These are phyloP conservation scores for Irpex sp. DNA, from an alignment of 1,284 basidiomycete species.

Conservation along the genomic window DNA sequence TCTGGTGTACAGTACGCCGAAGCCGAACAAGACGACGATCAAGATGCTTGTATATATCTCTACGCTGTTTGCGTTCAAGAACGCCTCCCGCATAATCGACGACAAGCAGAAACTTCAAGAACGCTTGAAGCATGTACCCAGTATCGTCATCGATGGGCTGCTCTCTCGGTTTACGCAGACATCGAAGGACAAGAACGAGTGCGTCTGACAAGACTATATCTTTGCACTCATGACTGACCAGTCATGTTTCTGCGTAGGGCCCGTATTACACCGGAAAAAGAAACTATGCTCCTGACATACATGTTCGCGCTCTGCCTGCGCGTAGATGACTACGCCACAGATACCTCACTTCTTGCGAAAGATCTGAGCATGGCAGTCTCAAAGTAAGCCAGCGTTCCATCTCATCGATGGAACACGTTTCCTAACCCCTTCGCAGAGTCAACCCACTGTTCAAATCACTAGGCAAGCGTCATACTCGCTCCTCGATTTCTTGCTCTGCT, in stretches of 20 bases:
- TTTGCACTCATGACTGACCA: neutral
- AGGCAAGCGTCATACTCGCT: conserved; percentile 30
- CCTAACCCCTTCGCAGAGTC: conserved; percentile 30
- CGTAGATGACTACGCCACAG: conserved; percentile 72
- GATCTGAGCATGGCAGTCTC: conserved; percentile 65
- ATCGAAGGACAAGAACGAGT: conserved; percentile 60
- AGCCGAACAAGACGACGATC: conserved; percentile 52
- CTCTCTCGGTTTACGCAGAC: conserved; percentile 79
- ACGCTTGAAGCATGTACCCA: conserved; percentile 57
- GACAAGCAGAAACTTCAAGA: conserved; percentile 50
- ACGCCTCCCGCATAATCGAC: conserved; percentile 39
- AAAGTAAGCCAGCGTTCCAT: conserved; percentile 49
- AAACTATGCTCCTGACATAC: conserved; percentile 71
- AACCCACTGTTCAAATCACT: conserved; percentile 52
- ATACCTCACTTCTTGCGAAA: conserved; percentile 62
- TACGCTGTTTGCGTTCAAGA: conserved; percentile 68
- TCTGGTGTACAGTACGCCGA: conserved; percentile 36
- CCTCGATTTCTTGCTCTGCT: conserved; percentile 15
- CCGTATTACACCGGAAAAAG: conserved; percentile 65
- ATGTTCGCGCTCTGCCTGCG: conserved; percentile 79
- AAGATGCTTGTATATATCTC: conserved; percentile 80
- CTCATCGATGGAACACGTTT: neutral
- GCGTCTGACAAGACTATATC: conserved; percentile 19
- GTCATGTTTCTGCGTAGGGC: conserved; percentile 35
- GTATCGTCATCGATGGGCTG: conserved; percentile 68